A percentile compares a stretch with the other conserved stretches of the same genome.
Conservation (phyloP, 148 eudicot species). For the Talinum fruticosum region DNA sequence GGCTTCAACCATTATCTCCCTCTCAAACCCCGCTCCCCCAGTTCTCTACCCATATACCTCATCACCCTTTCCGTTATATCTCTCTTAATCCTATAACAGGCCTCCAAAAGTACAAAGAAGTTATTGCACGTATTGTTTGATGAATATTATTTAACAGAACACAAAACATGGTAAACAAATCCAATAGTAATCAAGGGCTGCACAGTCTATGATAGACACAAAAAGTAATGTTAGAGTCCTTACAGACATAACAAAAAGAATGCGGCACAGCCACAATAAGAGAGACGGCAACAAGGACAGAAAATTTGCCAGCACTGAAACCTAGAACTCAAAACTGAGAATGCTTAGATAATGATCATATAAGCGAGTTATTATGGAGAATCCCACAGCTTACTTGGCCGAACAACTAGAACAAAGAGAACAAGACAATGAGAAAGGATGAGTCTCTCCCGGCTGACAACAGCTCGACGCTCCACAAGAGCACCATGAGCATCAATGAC, state of each 20-base stretch:
- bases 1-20: background rate
- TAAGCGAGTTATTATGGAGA: slow-evolving; percentile 10
- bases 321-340: background rate
- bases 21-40: background rate
- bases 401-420: slow-evolving; percentile 77
- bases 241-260: background rate
- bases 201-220: background rate
- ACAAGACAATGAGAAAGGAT: slow-evolving; percentile 93
- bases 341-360: background rate
- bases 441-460: slow-evolving; percentile 85
- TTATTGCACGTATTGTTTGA: background rate
- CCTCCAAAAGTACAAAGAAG: background rate
- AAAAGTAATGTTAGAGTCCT: background rate
- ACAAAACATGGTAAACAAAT: background rate
- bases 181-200: background rate
- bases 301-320: background rate
- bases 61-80: background rate
- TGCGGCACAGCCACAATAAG: background rate
- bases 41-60: background rate
- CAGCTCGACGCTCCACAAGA: slow-evolving; percentile 85
- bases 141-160: background rate
- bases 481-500: slow-evolving; percentile 93
- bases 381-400: slow-evolving; percentile 61
- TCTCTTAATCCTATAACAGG: background rate
- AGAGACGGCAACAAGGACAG: background rate